A percentile compares a stretch with the other conserved stretches of the same genome.
These are phyloP conservation scores for Saitozyma sp. DNA, from an alignment of 768 basidiomycete genomes.

Conservation along the genomic window DNA sequence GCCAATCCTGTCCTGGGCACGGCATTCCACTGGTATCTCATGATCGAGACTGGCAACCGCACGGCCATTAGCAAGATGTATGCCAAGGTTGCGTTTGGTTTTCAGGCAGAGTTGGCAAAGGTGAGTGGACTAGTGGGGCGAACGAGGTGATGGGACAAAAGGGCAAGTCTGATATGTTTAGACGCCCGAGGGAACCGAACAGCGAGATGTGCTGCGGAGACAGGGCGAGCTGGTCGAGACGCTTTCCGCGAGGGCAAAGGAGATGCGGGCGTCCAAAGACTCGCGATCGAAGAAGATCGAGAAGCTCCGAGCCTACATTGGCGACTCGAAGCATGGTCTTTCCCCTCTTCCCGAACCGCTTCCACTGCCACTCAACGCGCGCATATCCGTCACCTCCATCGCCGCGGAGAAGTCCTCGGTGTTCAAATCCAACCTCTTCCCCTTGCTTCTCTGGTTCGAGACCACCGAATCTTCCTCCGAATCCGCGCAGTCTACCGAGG, in stretches of 20 bases:
- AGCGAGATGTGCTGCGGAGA: constrained; percentile 82
- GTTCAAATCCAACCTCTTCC: constrained; percentile 96
- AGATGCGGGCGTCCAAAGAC: constrained; percentile 86
- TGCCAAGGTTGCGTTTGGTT: constrained; percentile 82
- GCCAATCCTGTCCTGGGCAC: constrained; percentile 83
- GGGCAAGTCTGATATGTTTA: constrained; percentile 53
- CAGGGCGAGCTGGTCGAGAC: constrained; percentile 87
- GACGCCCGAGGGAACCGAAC: constrained; percentile 66
- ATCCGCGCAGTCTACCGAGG: constrained; percentile 14
- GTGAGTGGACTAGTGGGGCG: constrained; percentile 53
- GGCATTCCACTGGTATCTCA: constrained; percentile 93
- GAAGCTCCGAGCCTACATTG: constrained; percentile 78
- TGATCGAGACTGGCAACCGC: constrained; percentile 86
- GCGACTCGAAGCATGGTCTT: constrained; percentile 83
- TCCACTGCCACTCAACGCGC: constrained; percentile 88
- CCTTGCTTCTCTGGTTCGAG: constrained; percentile 85
- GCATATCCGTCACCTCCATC: constrained; percentile 78
- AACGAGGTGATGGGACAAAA: background rate
- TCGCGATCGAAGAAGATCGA: constrained; percentile 96
- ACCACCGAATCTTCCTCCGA: constrained; percentile 62
- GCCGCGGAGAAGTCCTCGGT: constrained; percentile 88
- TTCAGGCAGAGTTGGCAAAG: constrained; percentile 83
- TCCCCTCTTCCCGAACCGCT: constrained; percentile 68
- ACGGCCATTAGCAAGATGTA: constrained; percentile 84
- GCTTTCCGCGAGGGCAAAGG: constrained; percentile 79